Evolutionary conservation across 1,284 basidiomycete genomes (phyloP), one percentile per base, ranked within the genome.

Genomic region (Papiliotrema nemorosa): DNA sequence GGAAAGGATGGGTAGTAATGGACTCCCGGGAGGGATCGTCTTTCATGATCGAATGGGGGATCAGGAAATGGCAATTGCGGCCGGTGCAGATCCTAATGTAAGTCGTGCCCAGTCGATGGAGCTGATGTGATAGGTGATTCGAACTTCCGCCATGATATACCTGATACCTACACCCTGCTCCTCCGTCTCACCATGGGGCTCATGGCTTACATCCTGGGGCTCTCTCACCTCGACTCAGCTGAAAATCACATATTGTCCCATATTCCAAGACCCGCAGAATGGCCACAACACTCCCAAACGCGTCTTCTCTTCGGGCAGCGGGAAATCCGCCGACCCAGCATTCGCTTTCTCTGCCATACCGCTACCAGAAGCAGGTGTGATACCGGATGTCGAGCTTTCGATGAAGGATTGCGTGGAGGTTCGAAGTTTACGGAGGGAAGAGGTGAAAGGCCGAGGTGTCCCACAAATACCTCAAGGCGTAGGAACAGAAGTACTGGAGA

Each of bases 341-440:
- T 54, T 67, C 5, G 52, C 66, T 0, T 70, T 63, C 55, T 36
- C 33, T 0, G 43, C 57, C 2, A 69, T 70, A 10, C 60, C 63
- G 1, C 52, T 42, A 1, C 64, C 69, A 21, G 44, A 55, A 2
- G 16, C 47, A 5, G 51, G 47, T 6, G 44, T 50, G 6, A 26
- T 40, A 12, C 58, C 67, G 0, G 60, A 69, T 41, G 59, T 68
- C 16, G 58, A 62, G 33, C 49, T 73, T 18, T 40, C 53, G 3
- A 69, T 71, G 67, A 50, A 45, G 24, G 60, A 69, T 31, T 72
- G 70, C 41, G 55, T 60, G n/a, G 69, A 69, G 36, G 62, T 72
- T 0, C 50, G 64, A 9, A 62, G 66, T 49, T 49, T 73, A n/a
- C 55, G 65, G 14, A 57, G 57, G 41, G 69, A 68, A 24, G 70